Percentiles rank a stretch among this genome's conserved stretches.
phyloP scores from a whole-genome alignment of 2,329 filamentous ascomycete genomes.

The Aspergillus viridinutans region DNA sequence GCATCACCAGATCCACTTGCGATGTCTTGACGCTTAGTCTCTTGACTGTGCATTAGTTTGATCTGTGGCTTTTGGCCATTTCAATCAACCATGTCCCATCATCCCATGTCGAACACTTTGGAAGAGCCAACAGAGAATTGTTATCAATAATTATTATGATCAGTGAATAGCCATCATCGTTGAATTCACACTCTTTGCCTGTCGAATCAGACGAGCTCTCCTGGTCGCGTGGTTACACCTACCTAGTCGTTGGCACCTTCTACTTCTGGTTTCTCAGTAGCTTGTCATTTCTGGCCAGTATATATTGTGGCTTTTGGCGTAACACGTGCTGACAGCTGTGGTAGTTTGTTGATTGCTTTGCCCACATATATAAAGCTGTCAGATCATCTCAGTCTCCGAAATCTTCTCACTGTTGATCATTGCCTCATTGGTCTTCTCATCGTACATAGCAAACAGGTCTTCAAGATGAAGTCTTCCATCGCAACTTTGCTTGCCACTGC shows the following conservation, averaged over 20 bases:
- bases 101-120: neutral
- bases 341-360: neutral
- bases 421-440: neutral
- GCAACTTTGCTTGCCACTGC: conserved; percentile 22
- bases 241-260: neutral
- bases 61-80: neutral
- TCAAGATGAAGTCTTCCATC: conserved; percentile 48
- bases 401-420: neutral
- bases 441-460: neutral
- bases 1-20: neutral
- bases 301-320: neutral
- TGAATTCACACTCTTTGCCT: neutral
- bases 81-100: neutral
- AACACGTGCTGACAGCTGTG: neutral
- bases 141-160: neutral
- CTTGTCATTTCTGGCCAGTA: neutral
- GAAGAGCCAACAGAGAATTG: neutral
- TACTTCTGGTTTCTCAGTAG: neutral
- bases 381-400: neutral
- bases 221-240: conserved; percentile 8
- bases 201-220: conserved; percentile 8
- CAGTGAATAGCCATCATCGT: neutral
- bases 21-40: neutral
- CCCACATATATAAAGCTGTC: neutral
- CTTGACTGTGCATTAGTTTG: neutral